These are phyloP conservation scores for Fusarium musae DNA, from an alignment of 2,329 filamentous ascomycete species.

Conservation along the genomic window DNA sequence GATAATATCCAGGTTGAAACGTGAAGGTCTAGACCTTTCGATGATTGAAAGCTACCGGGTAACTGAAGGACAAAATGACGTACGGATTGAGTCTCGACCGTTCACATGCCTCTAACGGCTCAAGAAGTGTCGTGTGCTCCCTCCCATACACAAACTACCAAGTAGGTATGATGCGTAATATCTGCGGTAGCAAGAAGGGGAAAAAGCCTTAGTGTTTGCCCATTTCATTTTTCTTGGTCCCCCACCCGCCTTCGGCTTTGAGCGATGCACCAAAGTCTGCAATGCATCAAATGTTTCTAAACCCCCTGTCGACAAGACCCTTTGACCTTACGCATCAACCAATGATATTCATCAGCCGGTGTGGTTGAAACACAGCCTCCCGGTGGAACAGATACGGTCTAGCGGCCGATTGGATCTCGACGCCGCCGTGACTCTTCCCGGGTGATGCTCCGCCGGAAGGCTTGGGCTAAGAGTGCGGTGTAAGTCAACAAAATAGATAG, in stretches of 20 bases:
- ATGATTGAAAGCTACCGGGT: neutral
- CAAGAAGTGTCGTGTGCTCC: neutral
- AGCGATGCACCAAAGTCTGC: slow-evolving; percentile 12
- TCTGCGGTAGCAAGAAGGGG: neutral
- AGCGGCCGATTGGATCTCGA: slow-evolving; percentile 6
- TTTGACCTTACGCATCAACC: slow-evolving; percentile 1
- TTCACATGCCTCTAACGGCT: neutral
- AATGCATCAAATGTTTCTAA: neutral
- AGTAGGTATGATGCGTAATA: neutral
- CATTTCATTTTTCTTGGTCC: neutral
- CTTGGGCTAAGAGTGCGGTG: neutral
- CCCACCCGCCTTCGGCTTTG: slow-evolving; percentile 10
- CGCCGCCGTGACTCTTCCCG: slow-evolving; percentile 25
- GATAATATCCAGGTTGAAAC: neutral
- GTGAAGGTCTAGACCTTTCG: neutral
- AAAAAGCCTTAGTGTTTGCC: slow-evolving; percentile 31
- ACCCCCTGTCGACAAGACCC: neutral
- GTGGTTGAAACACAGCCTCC: slow-evolving; percentile 22
- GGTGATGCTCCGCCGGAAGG: neutral
- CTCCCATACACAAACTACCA: neutral
- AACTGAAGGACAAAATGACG: neutral
- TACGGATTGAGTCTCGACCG: neutral
- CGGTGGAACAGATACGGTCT: neutral
- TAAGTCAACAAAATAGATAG: neutral
- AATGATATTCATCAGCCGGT: neutral